Evolutionary conservation across 306 rosid genomes (phyloP).

Genomic region (Glycine tomentella): DNA sequence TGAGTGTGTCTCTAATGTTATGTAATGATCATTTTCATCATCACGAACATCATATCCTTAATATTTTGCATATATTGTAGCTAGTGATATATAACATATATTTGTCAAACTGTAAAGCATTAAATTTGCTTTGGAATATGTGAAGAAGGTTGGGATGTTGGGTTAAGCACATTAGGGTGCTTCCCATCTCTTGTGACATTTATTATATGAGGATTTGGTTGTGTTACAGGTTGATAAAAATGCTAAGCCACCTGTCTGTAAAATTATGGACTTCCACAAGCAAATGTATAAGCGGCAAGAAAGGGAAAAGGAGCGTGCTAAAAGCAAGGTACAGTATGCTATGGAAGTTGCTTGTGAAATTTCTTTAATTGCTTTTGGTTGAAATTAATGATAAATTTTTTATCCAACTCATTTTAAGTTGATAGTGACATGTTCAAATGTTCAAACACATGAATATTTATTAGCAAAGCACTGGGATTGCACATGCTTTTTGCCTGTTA

Average conservation of each 20-base stretch:
- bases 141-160: constrained; percentile 17
- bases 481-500: neutral
- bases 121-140: neutral
- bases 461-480: neutral
- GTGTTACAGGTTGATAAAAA: constrained; percentile 68
- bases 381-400: constrained; percentile 18
- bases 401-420: constrained; percentile 10
- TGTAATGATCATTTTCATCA: constrained; percentile 25
- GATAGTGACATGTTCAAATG: neutral
- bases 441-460: constrained; percentile 16
- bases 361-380: constrained; percentile 35
- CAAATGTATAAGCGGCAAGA: constrained; percentile 66
- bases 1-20: neutral
- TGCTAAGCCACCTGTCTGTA: constrained; percentile 82
- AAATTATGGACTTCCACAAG: constrained; percentile 85
- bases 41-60: constrained; percentile 4
- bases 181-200: constrained; percentile 26
- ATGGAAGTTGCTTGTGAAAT: constrained; percentile 21
- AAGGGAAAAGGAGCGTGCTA: constrained; percentile 75
- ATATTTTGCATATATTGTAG: constrained; percentile 7
- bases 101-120: constrained; percentile 16
- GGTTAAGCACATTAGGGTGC: neutral
- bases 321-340: constrained; percentile 68
- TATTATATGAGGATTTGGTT: constrained; percentile 39
- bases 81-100: constrained; percentile 2